Percentiles rank a stretch among this genome's conserved stretches.
Evolutionary conservation across 495 filamentous ascomycete genomes (phyloP).

Genomic region (Daldinia childiae): DNA sequence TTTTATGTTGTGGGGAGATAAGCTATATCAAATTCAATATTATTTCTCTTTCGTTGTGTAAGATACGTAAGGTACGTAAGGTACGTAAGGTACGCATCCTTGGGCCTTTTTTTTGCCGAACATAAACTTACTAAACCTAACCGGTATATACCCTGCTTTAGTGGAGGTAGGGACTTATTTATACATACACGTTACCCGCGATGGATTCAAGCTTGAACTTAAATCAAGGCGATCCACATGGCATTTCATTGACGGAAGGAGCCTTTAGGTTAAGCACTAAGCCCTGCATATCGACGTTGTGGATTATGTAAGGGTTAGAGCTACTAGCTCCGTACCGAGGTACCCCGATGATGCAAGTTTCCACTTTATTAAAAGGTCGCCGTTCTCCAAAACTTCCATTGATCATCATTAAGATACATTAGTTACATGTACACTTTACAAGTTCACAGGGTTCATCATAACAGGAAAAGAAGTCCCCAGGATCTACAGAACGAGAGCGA

Average conservation of each 20-base stretch:
- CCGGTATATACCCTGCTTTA: background rate
- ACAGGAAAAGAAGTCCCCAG: background rate
- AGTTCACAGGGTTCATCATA: background rate
- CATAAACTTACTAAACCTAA: conserved; percentile 3
- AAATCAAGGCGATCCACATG: conserved; percentile 36
- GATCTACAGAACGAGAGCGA: conserved; percentile 2
- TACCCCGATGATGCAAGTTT: conserved; percentile 5
- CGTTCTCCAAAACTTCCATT: background rate
- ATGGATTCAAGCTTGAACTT: conserved; percentile 43
- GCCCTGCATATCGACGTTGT: conserved; percentile 32
- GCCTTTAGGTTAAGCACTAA: conserved; percentile 43
- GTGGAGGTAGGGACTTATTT: conserved; percentile 27
- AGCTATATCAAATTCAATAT: background rate
- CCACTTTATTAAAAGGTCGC: conserved; percentile 1
- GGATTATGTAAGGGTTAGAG: conserved; percentile 22
- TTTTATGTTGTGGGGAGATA: conserved; percentile 26
- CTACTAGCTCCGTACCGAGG: background rate
- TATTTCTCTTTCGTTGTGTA: conserved; percentile 27
- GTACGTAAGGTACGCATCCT: background rate
- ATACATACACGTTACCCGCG: conserved; percentile 20
- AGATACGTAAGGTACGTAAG: background rate
- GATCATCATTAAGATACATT: background rate
- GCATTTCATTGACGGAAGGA: conserved; percentile 39
- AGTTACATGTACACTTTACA: background rate
- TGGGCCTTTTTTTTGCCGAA: background rate